phyloP scores from a whole-genome alignment of 495 filamentous ascomycete genomes.

The Penicillium argentinense region DNA sequence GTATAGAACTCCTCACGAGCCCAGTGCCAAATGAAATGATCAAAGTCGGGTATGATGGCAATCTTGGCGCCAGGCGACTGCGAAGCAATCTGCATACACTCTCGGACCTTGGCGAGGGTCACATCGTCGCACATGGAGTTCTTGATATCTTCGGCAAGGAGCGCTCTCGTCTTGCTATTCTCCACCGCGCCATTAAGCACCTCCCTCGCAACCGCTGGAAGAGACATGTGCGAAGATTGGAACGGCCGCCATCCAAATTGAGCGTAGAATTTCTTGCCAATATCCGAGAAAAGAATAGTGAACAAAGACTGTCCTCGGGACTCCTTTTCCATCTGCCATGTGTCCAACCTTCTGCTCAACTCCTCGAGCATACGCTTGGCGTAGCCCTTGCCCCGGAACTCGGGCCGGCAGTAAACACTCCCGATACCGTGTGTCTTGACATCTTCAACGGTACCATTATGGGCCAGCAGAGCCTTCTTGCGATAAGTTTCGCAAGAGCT shows the following conservation, averaged over 20 bases:
- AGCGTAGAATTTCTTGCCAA: slow-evolving; percentile 91
- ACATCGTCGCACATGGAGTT: slow-evolving; percentile 35
- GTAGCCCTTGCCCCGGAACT: slow-evolving; percentile 75
- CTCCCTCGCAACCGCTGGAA: slow-evolving; percentile 46
- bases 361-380: slow-evolving; percentile 69
- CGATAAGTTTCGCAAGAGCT: slow-evolving; percentile 80
- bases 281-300: slow-evolving; percentile 87
- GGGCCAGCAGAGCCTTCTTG: slow-evolving; percentile 66
- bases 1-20: slow-evolving; percentile 82
- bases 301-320: slow-evolving; percentile 48
- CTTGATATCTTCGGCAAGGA: slow-evolving; percentile 32
- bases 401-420: slow-evolving; percentile 78
- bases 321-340: slow-evolving; percentile 49
- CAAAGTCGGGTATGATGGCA: slow-evolving; percentile 70
- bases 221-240: slow-evolving; percentile 65
- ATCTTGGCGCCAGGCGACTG: slow-evolving; percentile 42
- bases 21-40: slow-evolving; percentile 81
- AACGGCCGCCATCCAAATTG: slow-evolving; percentile 77
- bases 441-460: slow-evolving; percentile 54
- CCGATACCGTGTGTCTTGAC: slow-evolving; percentile 77
- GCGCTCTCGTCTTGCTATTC: slow-evolving; percentile 19
- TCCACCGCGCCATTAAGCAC: slow-evolving; percentile 7
- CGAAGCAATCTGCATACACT: slow-evolving; percentile 33
- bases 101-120: slow-evolving; percentile 32
- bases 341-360: slow-evolving; percentile 51